Evolutionary conservation across 495 filamentous ascomycete genomes (phyloP).

Genomic region (Penicillium desertorum): DNA sequence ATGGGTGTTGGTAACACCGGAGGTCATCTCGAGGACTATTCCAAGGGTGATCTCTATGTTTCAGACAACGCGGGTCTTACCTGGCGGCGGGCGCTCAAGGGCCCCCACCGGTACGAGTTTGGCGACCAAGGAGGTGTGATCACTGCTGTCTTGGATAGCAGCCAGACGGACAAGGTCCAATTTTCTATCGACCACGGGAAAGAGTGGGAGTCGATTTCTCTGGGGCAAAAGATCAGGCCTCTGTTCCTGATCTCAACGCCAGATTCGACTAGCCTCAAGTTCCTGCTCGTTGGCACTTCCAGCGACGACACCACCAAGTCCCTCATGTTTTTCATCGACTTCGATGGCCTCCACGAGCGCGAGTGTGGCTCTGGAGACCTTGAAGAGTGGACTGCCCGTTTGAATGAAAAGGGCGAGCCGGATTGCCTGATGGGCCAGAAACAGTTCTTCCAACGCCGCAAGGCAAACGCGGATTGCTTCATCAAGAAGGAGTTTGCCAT

Average conservation of each 20-base stretch:
- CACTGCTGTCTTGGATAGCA: slow-evolving; percentile 70
- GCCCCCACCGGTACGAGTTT: slow-evolving; percentile 93
- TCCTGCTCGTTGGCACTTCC: slow-evolving; percentile 63
- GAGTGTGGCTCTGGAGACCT: slow-evolving; percentile 81
- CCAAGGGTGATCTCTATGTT: slow-evolving; percentile 74
- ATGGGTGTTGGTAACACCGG: slow-evolving; percentile 94
- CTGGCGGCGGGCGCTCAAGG: slow-evolving; percentile 70
- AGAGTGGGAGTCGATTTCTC: slow-evolving; percentile 65
- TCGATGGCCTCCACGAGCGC: slow-evolving; percentile 73
- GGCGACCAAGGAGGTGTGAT: slow-evolving; percentile 88
- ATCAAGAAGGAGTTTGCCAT: slow-evolving; percentile 82
- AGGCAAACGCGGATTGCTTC: slow-evolving; percentile 84
- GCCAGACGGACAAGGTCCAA: slow-evolving; percentile 60
- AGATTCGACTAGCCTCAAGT: slow-evolving; percentile 88
- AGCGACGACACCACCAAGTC: slow-evolving; percentile 42
- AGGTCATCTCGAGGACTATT: slow-evolving; percentile 61
- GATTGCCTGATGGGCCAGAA: slow-evolving; percentile 94
- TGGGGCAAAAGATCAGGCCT: slow-evolving; percentile 62
- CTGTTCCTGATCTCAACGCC: slow-evolving; percentile 76
- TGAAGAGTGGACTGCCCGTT: slow-evolving; percentile 81
- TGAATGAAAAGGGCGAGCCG: slow-evolving; percentile 74
- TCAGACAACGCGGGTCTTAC: slow-evolving; percentile 89
- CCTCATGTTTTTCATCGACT: slow-evolving; percentile 74
- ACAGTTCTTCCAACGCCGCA: slow-evolving; percentile 78
- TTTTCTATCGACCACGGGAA: slow-evolving; percentile 90